Evolutionary conservation across 2,329 filamentous ascomycete genomes (phyloP).

Genomic region (Nannizzia gypsea): DNA sequence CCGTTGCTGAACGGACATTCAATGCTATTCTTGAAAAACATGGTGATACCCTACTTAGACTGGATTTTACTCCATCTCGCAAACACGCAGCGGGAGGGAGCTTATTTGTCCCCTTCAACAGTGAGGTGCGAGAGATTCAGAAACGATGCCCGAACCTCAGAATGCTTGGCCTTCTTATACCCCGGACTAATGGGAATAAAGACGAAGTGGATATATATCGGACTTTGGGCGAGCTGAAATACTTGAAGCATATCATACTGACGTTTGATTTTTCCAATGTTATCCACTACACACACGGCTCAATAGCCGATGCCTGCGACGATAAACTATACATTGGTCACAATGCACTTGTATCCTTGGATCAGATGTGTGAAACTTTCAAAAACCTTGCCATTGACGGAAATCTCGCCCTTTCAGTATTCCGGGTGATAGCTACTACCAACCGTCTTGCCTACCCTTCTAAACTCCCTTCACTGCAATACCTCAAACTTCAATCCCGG

Average conservation of each 20-base stretch:
- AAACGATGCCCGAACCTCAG: not conserved
- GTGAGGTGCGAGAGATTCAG: not conserved
- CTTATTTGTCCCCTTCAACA: not conserved
- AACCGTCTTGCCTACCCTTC: not conserved
- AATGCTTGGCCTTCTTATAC: not conserved
- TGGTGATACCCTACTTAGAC: not conserved
- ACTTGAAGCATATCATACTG: not conserved
- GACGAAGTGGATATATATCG: not conserved
- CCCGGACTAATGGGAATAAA: not conserved
- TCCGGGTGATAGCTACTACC: not conserved
- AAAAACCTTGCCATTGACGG: not conserved
- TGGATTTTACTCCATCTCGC: not conserved
- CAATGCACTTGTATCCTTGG: not conserved
- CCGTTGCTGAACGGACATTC: not conserved
- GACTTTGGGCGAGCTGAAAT: not conserved
- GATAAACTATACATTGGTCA: not conserved
- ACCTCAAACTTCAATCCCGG: not conserved
- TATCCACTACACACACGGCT: no score
- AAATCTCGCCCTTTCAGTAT: not conserved
- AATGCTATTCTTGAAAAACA: not conserved
- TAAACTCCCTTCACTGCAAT: not conserved
- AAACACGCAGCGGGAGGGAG: not conserved
- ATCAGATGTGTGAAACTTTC: not conserved
- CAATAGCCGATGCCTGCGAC: not conserved
- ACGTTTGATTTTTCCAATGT: not conserved